Conservation (phyloP, 108 stramenopile species). For the Bacterosira constricta region DNA sequence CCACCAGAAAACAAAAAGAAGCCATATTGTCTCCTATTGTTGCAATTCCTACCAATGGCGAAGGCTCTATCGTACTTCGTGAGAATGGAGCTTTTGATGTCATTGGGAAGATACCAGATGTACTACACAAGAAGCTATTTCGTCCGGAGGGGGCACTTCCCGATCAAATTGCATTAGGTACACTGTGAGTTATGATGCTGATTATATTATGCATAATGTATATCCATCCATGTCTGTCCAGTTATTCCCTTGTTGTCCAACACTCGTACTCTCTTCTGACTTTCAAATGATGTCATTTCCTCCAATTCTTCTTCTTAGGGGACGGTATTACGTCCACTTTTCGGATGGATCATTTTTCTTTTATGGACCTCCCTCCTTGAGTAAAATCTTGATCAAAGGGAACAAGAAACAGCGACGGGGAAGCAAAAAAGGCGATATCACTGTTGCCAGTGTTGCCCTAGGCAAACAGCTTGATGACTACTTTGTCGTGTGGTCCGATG, state of each 20-base stretch:
- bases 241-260: not conserved
- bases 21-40: slow-evolving; percentile 60
- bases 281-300: not conserved
- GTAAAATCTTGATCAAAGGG: slow-evolving; percentile 52
- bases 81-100: slow-evolving; percentile 78
- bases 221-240: no score
- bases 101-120: slow-evolving; percentile 67
- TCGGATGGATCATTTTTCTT: slow-evolving; percentile 66
- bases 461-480: slow-evolving; percentile 69
- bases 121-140: slow-evolving; percentile 57
- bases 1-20: slow-evolving; percentile 55
- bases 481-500: slow-evolving; percentile 75
- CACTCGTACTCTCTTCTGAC: no score
- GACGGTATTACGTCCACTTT: slow-evolving; percentile 73
- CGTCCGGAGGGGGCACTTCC: slow-evolving; percentile 58
- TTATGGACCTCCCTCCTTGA: slow-evolving; percentile 64
- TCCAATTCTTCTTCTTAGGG: slow-evolving; percentile 23
- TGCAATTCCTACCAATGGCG: slow-evolving; percentile 74
- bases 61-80: slow-evolving; percentile 73
- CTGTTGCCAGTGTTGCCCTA: slow-evolving; percentile 60
- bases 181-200: slow-evolving; percentile 10
- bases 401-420: not conserved
- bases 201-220: no score
- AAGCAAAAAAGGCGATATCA: not conserved
- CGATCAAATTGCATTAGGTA: slow-evolving; percentile 66